Base-by-base conservation (phyloP, 345 rosid species). In the Arabis alpina region DNA sequence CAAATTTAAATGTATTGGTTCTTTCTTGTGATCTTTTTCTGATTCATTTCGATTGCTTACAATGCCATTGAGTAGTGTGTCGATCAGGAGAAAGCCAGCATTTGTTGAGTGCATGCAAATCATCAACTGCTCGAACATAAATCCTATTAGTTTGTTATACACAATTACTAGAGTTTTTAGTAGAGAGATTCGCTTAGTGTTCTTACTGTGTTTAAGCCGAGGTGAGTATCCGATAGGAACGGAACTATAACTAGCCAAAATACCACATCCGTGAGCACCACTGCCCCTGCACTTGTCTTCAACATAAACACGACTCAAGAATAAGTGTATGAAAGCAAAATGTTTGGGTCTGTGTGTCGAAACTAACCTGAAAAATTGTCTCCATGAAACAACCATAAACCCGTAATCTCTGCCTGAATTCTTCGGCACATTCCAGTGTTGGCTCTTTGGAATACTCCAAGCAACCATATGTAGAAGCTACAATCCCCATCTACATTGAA, bases 241-340 rank as follows among this genome's bases (percentile, higher is more conserved):
- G 97, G 98, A 62, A 85, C 89, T 40, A 93, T 74, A 5, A 91
- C 24, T 36, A 86, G 59, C 97, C 98, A 93, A 74, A 88, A 88
- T 37, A 91, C 69, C 19, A 85, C 27, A 72, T 91, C 97, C 7
- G 98, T 91, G 1, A 87, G 64, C 76, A 93, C 76, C 3, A 86
- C 87, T 39, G 98, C 96, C 3, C 98, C 98, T 64, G 85, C 94
- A 73, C 86, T 77, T 61, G 92, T 80, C 97, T 93, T 74, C 58
- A 27, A 27, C 5, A 52, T 56, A 61, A 69, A 14, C 14, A 23
- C 19, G 7, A 23, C 8, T 7, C 3, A 24, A 2, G 1, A 27
- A 14, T 39, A n/a, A 37, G 7, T 37, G 39, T 28, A 5, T 54
- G 53, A 28, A 42, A 58, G 41, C 52, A 60, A 66, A 52, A 3